Conservation (phyloP, 2,329 filamentous ascomycete species). For the Pseudopyricularia javanii region DNA sequence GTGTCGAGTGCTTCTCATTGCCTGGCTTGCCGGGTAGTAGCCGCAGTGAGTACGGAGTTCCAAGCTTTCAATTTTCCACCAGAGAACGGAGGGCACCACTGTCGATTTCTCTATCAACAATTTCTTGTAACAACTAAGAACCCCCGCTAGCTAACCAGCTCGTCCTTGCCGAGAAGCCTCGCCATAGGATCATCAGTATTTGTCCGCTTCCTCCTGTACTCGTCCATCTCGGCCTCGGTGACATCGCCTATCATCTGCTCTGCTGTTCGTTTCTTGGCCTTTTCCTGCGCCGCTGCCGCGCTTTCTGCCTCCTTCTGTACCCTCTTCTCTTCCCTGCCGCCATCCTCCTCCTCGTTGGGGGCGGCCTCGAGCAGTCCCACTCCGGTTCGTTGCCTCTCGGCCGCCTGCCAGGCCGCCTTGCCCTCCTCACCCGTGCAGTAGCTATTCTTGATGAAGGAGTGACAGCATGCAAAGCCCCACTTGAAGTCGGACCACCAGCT, state of each 20-base stretch:
- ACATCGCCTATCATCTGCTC: slow-evolving; percentile 70
- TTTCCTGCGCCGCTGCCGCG: slow-evolving; percentile 3
- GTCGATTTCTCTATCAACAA: too few species aligned
- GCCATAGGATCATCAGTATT: slow-evolving; percentile 81
- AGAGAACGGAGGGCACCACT: too few species aligned
- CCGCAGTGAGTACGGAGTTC: too few species aligned
- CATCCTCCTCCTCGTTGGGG: not conserved
- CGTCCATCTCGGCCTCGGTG: slow-evolving; percentile 75
- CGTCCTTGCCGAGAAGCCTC: slow-evolving; percentile 61
- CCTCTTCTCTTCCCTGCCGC: not conserved
- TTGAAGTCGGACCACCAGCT: slow-evolving; percentile 95
- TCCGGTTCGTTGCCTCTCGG: slow-evolving; percentile 47
- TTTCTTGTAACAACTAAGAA: not conserved
- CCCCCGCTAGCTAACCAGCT: slow-evolving; percentile 28
- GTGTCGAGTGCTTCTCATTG: too few species aligned
- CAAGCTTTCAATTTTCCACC: too few species aligned
- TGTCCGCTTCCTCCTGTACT: slow-evolving; percentile 65
- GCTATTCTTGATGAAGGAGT: slow-evolving; percentile 87
- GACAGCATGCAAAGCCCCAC: slow-evolving; percentile 95
- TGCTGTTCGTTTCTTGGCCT: slow-evolving; percentile 55
- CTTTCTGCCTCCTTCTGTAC: slow-evolving; percentile 1
- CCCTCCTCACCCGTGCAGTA: slow-evolving; percentile 94
- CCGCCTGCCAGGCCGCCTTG: slow-evolving; percentile 66
- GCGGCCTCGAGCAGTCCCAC: slow-evolving; percentile 7
- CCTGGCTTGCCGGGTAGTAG: too few species aligned